phyloP scores from a whole-genome alignment of 331 rosid genomes.

The Malus hybrid region DNA sequence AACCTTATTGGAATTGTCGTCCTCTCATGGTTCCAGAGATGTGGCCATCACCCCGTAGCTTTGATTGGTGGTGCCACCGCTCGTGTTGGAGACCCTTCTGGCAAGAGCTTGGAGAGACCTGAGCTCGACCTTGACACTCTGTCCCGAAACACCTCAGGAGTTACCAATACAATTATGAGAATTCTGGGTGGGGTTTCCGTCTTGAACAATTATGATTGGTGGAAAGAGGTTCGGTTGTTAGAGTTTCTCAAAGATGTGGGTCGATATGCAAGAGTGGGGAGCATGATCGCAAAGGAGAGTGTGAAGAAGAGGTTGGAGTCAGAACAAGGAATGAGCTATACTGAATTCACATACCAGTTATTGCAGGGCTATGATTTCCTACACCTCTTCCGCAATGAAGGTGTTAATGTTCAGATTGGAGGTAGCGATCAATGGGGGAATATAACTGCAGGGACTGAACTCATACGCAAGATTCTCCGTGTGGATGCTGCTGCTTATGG shows the following conservation, averaged over 20 bases:
- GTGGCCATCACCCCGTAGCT: constrained; percentile 66
- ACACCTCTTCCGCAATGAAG: constrained; percentile 58
- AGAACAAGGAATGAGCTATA: constrained; percentile 97
- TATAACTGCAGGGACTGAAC: constrained; percentile 90
- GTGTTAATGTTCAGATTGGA: constrained; percentile 84
- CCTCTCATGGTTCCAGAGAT: constrained; percentile 88
- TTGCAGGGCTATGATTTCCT: constrained; percentile 93
- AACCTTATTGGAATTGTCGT: constrained; percentile 80
- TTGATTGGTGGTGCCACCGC: constrained; percentile 94
- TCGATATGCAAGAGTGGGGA: constrained; percentile 74
- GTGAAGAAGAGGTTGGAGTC: constrained; percentile 84
- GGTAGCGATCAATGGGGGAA: constrained; percentile 99
- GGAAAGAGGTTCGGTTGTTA: constrained; percentile 70
- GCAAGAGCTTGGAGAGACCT: constrained; percentile 78
- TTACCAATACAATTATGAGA: constrained; percentile 25
- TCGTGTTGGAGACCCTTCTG: constrained; percentile 92
- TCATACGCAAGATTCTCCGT: constrained; percentile 64
- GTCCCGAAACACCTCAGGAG: constrained; percentile 33
- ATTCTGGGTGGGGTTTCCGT: constrained; percentile 40
- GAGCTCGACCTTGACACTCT: constrained; percentile 54
- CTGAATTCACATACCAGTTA: constrained; percentile 88
- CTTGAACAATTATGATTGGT: constrained; percentile 86
- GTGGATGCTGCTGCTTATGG: constrained; percentile 74
- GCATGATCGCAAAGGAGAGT: constrained; percentile 92
- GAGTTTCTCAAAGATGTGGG: constrained; percentile 81